Evolutionary conservation across 2,329 filamentous ascomycete species (phyloP), one percentile per base, ranked within the genome.

Genomic region (Penicillium digitatum): DNA sequence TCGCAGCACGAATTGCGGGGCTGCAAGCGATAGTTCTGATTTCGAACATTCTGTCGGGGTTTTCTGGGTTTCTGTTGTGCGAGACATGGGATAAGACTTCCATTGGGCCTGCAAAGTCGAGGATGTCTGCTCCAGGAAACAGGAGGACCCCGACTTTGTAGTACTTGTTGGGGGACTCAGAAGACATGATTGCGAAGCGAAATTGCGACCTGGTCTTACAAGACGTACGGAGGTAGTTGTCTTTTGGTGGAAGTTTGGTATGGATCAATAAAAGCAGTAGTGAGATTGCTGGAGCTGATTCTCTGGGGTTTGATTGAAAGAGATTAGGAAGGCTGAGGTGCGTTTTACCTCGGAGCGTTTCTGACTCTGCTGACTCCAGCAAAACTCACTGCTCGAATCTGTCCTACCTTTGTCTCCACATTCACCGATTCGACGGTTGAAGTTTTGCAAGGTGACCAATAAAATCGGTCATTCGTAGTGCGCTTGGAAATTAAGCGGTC

Each of bases 31-130:
- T 72, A 1, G 72, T 71, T 0, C 66, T 69, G 18, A 70, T 64
- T 0, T 57, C 50, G 61, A 77, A 77, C 37, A 66, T 58, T 12
- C 49, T 56, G 10, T 69, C 65, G 8, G 64, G 59, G 9, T 59
- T 57, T 12, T 63, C 65, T 18, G 62, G 53, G 16, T 70, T 67
- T 16, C 62, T 61, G 31, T 65, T 65, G 52, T 69, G 62, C 32
- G 51, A 61, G 43, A 63, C 67, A 59, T 66, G 63, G 32, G 64
- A 66, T 52, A 74, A 66, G 34, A 76, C 65, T 54, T 76, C 74
- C 24, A 70, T 59, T 3, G 74, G 74, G 1, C 71, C 74, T 24
- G 66, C 63, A 54, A 76, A 76, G 64, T 77, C 75, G 46, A 77
- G 71, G 47, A 76, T 67, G 54, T 77, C 74, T 26, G 66, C 72